Base-by-base conservation (phyloP, 345 rosid genomes). In the Adansonia digitata region DNA sequence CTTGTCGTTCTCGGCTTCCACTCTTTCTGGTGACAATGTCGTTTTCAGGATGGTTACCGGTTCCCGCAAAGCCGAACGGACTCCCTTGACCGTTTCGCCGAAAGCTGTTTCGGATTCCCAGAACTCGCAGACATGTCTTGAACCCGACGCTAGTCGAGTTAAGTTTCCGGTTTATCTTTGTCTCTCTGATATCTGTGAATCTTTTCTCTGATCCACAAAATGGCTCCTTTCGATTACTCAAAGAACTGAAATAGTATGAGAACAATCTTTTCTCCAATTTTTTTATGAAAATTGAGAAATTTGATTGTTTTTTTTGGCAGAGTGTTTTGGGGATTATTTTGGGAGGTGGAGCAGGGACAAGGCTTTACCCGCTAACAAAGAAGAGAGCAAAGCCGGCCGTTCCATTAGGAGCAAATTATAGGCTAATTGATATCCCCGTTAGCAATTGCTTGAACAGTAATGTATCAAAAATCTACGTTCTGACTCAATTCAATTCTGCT, bases 311-410 rank as follows among this genome's bases (percentile, higher is more conserved):
- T n/a, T 70, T 31, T 51, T 52, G 74, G 74, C 82, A 94, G 98
- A 94, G 97, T 84, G 98, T 94, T 59, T 84, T 94, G 46, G 98
- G 97, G 40, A 88, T 94, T 69, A 94, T 92, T 43, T 86, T 94
- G 18, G 98, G 98, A 85, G 98, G 98, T 49, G 98, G 98, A 5
- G 98, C 98, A 35, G 97, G 97, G 67, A 94, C 98, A 12, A 84
- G 97, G 24, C 84, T 94, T 35, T 92, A 94, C 78, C 98, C 98
- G 8, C 86, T 92, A 0, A 92, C 98, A 4, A 94, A 94, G 92
- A 92, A 94, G 86, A 91, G 98, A 84, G 97, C 97, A 5, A 94
- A 94, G 66, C 98, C 97, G 65, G 97, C 97, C 27, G 97, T 94
- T 40, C 98, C 98, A 18, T 76, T 94, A 37, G 98, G 98, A 69